phyloP scores from a whole-genome alignment of 2,329 filamentous ascomycete species.

The Hirsutella thompsonii region DNA sequence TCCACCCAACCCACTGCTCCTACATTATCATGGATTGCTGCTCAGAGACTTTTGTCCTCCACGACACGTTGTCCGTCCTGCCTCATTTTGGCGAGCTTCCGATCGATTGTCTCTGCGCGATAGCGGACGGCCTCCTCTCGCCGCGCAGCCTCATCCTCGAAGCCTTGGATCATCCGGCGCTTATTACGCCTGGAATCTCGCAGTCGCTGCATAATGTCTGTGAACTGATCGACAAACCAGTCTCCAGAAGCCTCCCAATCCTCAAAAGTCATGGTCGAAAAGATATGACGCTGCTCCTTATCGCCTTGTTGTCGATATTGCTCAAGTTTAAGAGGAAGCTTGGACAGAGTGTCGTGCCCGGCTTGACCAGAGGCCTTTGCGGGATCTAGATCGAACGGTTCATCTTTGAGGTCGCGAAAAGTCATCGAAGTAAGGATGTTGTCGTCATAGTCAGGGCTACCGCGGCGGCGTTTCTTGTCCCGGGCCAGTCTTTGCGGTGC shows the following conservation, averaged over 20 bases:
- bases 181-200: constrained; percentile 35
- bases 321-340: constrained; percentile 33
- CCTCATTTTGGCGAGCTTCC: constrained; percentile 41
- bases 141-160: constrained; percentile 41
- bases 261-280: constrained; percentile 36
- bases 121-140: constrained; percentile 40
- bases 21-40: background rate
- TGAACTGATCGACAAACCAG: constrained; percentile 45
- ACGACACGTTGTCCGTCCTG: constrained; percentile 44
- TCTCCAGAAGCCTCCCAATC: constrained; percentile 49
- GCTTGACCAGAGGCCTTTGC: constrained; percentile 27
- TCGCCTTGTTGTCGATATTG: constrained; percentile 34
- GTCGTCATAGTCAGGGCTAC: constrained; percentile 43
- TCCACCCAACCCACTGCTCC: background rate
- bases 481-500: constrained; percentile 7
- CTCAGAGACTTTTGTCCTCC: constrained; percentile 21
- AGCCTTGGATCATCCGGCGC: constrained; percentile 33
- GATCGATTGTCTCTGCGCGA: constrained; percentile 40
- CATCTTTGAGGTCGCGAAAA: constrained; percentile 33
- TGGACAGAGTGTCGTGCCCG: constrained; percentile 21
- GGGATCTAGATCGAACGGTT: constrained; percentile 46
- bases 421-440: constrained; percentile 39
- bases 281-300: constrained; percentile 34
- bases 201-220: constrained; percentile 32
- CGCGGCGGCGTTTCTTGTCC: constrained; percentile 27